Evolutionary conservation across 75 land plant species (phyloP).

Genomic region (Picea sitchensis): DNA sequence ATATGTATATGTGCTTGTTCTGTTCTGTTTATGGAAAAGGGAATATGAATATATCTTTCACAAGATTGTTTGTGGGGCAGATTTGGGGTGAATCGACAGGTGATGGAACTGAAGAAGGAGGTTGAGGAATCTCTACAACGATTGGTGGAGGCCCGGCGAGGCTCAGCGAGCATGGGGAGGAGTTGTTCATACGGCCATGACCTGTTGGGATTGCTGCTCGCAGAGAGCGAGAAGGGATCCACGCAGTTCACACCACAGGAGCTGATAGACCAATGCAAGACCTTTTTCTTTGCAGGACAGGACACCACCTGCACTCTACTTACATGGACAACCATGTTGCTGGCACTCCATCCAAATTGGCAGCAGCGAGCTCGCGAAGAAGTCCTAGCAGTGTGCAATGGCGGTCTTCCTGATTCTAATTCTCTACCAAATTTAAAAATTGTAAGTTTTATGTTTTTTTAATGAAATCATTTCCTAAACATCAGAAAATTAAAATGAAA

Average conservation of each 20-base stretch:
- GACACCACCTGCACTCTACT: slow-evolving; percentile 28
- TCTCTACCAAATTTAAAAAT: no score
- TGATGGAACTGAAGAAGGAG: slow-evolving; percentile 10
- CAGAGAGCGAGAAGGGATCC: slow-evolving; percentile 15
- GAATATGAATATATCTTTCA: not conserved
- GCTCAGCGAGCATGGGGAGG: slow-evolving; percentile 1
- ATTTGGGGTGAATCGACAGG: slow-evolving; percentile 21
- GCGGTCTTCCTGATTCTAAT: no score
- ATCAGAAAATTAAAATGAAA: no score
- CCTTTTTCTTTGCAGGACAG: slow-evolving; percentile 50
- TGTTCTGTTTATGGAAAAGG: no score
- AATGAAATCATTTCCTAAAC: no score
- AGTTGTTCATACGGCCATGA: slow-evolving; percentile 23
- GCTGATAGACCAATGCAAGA: slow-evolving; percentile 39
- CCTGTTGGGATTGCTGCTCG: slow-evolving; percentile 35
- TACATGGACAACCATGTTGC: slow-evolving; percentile 34
- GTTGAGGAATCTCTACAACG: slow-evolving; percentile 22
- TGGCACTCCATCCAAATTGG: slow-evolving; percentile 35
- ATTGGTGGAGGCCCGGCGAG: slow-evolving; percentile 19
- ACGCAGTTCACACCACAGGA: slow-evolving; percentile 11
- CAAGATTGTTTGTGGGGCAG: slow-evolving; percentile 22
- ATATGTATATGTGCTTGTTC: not conserved
- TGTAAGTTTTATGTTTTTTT: no score
- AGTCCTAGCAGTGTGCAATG: not conserved
- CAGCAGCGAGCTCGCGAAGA: slow-evolving; percentile 36